Percentiles rank a stretch among this genome's conserved stretches.
phyloP scores from a whole-genome alignment of 305 asterid genomes.

The Fraxinus paxiana region DNA sequence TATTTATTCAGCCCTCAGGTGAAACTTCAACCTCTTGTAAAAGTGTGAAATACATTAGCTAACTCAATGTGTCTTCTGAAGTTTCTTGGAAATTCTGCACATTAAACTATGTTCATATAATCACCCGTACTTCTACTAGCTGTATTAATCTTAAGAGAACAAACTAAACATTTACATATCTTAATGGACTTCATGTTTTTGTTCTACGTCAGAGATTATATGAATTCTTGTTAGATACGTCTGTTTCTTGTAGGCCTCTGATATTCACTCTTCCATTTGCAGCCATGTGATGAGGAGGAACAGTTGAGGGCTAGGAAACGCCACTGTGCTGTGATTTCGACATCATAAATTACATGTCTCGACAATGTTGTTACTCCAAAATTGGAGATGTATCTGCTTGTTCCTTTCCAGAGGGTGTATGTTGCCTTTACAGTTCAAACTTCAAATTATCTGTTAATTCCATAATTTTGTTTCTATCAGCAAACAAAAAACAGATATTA shows the following conservation, averaged over 20 bases:
- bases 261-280: slow-evolving; percentile 24
- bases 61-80: background rate
- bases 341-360: background rate
- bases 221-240: background rate
- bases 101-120: background rate
- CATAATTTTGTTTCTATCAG: background rate
- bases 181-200: background rate
- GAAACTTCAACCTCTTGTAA: background rate
- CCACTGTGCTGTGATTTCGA: slow-evolving; percentile 42
- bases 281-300: slow-evolving; percentile 49
- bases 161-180: background rate
- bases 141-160: background rate
- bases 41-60: background rate
- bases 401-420: background rate
- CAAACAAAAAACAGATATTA: background rate
- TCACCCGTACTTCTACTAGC: background rate
- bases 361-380: background rate
- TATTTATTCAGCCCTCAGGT: slow-evolving; percentile 63
- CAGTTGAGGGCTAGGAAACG: slow-evolving; percentile 41
- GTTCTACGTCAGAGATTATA: background rate
- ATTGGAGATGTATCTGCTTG: background rate
- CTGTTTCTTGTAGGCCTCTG: background rate
- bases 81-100: background rate
- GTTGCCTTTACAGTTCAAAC: background rate
- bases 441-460: background rate